Base-by-base conservation (phyloP, 306 rosid species). In the Trichosanthes cucumerina region DNA sequence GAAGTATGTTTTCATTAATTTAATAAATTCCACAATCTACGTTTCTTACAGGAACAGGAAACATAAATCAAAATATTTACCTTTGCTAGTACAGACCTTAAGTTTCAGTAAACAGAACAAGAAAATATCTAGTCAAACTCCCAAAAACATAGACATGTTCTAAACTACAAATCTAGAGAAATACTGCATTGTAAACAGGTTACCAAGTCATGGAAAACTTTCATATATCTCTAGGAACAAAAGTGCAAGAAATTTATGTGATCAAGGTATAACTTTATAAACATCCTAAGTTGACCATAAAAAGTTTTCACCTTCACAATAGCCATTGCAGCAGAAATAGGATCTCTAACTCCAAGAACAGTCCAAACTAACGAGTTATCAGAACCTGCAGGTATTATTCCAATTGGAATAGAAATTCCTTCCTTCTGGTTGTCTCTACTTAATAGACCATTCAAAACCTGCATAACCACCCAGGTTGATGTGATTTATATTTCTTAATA, bases 311-410 rank as follows among this genome's bases (percentile, higher is more conserved):
- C 99, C 99, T 95, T 95, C 19, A 95, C 96, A 83, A 95, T 95
- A 72, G 99, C 92, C 89, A 95, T 92, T 80, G 99, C 99, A 38
- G 99, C 99, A 84, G 99, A 91, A 81, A 92, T 81, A 13, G 97
- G 97, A 87, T 95, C 99, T 85, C 96, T 83, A 77, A 95, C 99
- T 50, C 99, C 99, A 86, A 95, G 99, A 84, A 95, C 99, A 82
- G 99, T 95, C 97, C 99, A 92, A 84, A 93, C 96, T 80, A 95
- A 78, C 49, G 99, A 95, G 84, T 95, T 95, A 87, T 95, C 99
- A 69, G 99, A 95, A 78, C 99, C 99, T 78, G 99, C 99, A 2
- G 99, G 99, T 43, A 95, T 89, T 84, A 95, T 95, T 83, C 99
- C 99, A 86, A 95, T 95, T 36, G 99, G 97, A 79, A 95, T 91